A percentile compares a stretch with the other conserved stretches of the same genome.
These are phyloP conservation scores for Lichtheimia ornata DNA, from an alignment of 371 early-diverging fungal genomes.

Conservation along the genomic window DNA sequence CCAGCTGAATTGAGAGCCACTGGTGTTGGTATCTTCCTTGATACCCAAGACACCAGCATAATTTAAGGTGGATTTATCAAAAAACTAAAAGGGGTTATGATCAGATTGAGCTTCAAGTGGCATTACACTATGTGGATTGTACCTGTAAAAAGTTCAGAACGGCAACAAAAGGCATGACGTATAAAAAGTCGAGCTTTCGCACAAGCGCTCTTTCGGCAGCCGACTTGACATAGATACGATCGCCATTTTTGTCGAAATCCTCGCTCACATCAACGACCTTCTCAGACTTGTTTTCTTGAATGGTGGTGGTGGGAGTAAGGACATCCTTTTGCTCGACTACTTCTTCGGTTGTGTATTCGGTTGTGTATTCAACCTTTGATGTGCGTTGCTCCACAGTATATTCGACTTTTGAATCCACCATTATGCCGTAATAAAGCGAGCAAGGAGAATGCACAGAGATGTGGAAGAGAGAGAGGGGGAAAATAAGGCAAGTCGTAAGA, in stretches of 20 bases:
- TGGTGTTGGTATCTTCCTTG: conserved; percentile 19
- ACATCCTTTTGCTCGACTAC: not conserved
- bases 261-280: not conserved
- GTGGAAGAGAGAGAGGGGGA: not conserved
- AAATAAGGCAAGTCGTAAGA: not conserved
- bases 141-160: conserved; percentile 36
- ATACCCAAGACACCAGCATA: conserved; percentile 25
- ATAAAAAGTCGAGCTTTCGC: conserved; percentile 27
- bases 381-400: not conserved
- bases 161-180: conserved; percentile 34
- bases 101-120: not conserved
- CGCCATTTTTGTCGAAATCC: conserved; percentile 27
- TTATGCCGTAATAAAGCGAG: too few species aligned
- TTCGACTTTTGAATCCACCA: not conserved
- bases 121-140: not conserved
- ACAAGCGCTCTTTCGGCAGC: conserved; percentile 18
- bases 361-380: conserved; percentile 21
- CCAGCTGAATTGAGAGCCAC: conserved; percentile 22
- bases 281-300: not conserved
- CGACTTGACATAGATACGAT: conserved; percentile 20
- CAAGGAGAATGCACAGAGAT: too few species aligned
- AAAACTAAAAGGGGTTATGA: conserved; percentile 18
- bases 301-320: not conserved
- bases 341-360: conserved; percentile 9
- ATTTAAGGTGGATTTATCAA: conserved; percentile 35